Base-by-base conservation (phyloP, 352 stramenopile genomes). In the Phytopythium litorale region DNA sequence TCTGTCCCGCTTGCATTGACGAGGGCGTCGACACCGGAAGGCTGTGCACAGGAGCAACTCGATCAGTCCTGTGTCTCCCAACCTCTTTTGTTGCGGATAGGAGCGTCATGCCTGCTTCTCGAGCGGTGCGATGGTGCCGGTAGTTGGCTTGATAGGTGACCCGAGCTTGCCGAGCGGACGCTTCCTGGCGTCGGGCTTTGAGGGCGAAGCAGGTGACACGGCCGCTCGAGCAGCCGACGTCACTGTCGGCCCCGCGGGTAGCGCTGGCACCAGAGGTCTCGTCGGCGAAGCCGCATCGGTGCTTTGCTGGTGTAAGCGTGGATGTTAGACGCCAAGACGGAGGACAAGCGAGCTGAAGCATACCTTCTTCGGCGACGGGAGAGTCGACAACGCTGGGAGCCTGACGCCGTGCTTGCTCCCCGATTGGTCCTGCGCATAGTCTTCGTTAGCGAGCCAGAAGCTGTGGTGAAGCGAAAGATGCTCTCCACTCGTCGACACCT, bases 331-430 rank as follows among this genome's bases (percentile, higher is more conserved):
- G 5, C 38, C 18, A 7, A 66, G 37, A 18, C 11, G 51, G 16
- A 42, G n/a, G 50, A 25, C 49, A 32, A 37, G 48, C 25, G 0
- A 40, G 33, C n/a, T 15, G 13, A n/a, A 15, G 16, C 12, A 50
- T 38, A 38, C 33, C 60, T 78, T 82, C 45, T 78, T 85, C 8
- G 66, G 66, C 25, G 62, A 72, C 19, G 49, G 37, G n/a, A 69
- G 43, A 3, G 66, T 19, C 23, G 67, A 58, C 25, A 89, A 58
- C 9, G 58, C 65, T 4, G 79, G 79, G 25, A 89, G 42, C 48
- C 84, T 87, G 43, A 87, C 65, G 9, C 61, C 51, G 28, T 82
- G 69, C 66, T 81, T 88, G 18, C 35, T 58, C 40, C 25, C 42
- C 12, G 25, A 0, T 4, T 16, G 48, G 25, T 23, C 25, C 48